A percentile compares a stretch with the other conserved stretches of the same genome.
These are phyloP conservation scores for Myxozyma kluyveri DNA, from an alignment of 805 yeast genomes.

Conservation along the genomic window DNA sequence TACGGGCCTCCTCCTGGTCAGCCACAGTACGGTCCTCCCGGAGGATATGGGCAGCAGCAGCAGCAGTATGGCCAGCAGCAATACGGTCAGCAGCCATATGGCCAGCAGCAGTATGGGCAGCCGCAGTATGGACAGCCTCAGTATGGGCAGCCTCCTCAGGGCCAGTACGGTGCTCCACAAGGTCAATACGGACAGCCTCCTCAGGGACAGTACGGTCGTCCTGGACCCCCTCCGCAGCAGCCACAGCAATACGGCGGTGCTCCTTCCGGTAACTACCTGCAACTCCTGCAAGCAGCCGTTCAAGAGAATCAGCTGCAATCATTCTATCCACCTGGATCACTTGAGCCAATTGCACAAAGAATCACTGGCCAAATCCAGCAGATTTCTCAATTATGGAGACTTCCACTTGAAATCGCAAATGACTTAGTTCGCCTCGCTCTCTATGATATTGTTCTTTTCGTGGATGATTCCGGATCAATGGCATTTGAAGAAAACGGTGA, in stretches of 20 bases:
- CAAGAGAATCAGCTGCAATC: constrained; percentile 34
- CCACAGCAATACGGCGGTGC: neutral
- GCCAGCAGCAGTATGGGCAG: constrained; percentile 6
- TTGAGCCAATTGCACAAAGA: constrained; percentile 34
- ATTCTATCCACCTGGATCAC: constrained; percentile 35
- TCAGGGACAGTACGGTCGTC: neutral
- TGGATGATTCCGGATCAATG: constrained; percentile 40
- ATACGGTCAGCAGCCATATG: constrained; percentile 10
- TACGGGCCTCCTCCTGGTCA: constrained; percentile 20
- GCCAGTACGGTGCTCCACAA: constrained; percentile 13
- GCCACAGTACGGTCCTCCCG: constrained; percentile 17
- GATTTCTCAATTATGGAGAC: constrained; percentile 32
- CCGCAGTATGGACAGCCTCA: constrained; percentile 9
- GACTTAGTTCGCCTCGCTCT: constrained; percentile 36
- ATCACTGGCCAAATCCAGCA: constrained; percentile 25
- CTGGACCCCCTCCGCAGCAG: neutral
- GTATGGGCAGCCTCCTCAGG: constrained; percentile 14
- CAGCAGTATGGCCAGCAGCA: constrained; percentile 9
- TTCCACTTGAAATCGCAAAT: constrained; percentile 35
- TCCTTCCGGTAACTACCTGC: constrained; percentile 15
- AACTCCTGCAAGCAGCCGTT: constrained; percentile 30
- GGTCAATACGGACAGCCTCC: neutral
- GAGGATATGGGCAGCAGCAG: constrained; percentile 8
- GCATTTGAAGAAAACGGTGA: constrained; percentile 37
- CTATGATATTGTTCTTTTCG: constrained; percentile 36